phyloP scores from a whole-genome alignment of 148 eudicot genomes.

The Dysphania ambrosioides region DNA sequence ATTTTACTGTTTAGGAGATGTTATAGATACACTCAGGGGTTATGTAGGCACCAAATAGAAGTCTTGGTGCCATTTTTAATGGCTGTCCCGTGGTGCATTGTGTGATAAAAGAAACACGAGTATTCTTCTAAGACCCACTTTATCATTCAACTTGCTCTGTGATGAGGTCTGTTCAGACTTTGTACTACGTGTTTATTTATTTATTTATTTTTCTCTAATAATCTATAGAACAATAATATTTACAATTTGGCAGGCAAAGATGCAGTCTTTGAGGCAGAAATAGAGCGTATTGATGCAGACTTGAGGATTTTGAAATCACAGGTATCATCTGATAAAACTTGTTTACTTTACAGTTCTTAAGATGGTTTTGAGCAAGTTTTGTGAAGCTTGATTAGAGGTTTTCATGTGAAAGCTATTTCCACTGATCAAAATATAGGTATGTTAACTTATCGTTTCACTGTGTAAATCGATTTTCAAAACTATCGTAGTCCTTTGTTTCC shows the following conservation, averaged over 20 bases:
- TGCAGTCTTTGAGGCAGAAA: slow-evolving; percentile 42
- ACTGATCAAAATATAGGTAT: not conserved
- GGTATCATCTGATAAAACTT: slow-evolving; percentile 38
- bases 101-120: not conserved
- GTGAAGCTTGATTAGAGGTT: not conserved
- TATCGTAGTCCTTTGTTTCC: not conserved
- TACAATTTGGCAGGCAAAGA: slow-evolving; percentile 46
- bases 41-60: no score
- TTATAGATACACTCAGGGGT: not conserved
- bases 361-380: not conserved
- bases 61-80: not conserved
- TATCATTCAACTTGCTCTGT: not conserved
- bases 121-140: not conserved
- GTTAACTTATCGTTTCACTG: not conserved
- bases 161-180: not conserved
- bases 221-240: not conserved
- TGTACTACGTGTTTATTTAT: not conserved
- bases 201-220: not conserved
- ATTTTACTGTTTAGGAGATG: not conserved
- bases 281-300: slow-evolving; percentile 85
- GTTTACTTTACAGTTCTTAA: slow-evolving; percentile 9
- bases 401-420: not conserved
- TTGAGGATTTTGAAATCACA: slow-evolving; percentile 68
- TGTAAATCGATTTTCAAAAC: not conserved
- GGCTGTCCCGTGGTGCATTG: not conserved